Base-by-base conservation (phyloP, 805 yeast species). In the Lipomyces yamanashiensis region DNA sequence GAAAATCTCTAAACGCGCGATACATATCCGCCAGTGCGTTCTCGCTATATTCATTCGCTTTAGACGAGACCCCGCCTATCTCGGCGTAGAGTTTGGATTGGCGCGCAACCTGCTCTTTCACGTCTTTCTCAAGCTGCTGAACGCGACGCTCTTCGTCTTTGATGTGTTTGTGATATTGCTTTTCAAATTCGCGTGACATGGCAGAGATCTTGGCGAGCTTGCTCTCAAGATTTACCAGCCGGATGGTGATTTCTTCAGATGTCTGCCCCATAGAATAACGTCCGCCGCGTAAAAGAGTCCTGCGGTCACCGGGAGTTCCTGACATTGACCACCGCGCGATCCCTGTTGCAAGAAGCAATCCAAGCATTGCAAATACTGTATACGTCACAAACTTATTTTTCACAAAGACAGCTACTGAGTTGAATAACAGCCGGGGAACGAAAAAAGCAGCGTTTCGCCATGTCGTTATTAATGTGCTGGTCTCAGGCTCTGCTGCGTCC, bases 221-320 rank as follows among this genome's bases (percentile, higher is more conserved):
- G 15, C 45, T 13, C 43, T 63, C 67, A 10, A 63, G 37, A 6
- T 54, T 50, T 2, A 61, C 15, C 4, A 63, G 61, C 12, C 67
- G 57, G 10, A 13, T 34, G n/a, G 62, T 23, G 17, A 63, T 54
- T 19, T 63, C 66, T 7, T 63, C 67, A 21, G 43, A 37, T 3
- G 67, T 50, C 33, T 58, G 47, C 10, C 58, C 61, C 7, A 41
- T 37, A 15, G 21, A 40, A 12, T 47, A 17, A 4, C 28, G 28
- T 44, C 21, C 13, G 7, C 41, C 41, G 6, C 13, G 41, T 39
- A 28, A 28, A 28, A 28, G 28, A 28, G 28, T 28, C 28, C 28
- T 28, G 41, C 41, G 41, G 41, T 12, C 13, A 12, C 41, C n/a
- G n/a, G 7, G 41, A 2, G 41, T 39, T 15, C 13, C 41, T 7